A percentile compares a stretch with the other conserved stretches of the same genome.
phyloP scores from a whole-genome alignment of 257 asterid species.

The Prunella vulgaris region DNA sequence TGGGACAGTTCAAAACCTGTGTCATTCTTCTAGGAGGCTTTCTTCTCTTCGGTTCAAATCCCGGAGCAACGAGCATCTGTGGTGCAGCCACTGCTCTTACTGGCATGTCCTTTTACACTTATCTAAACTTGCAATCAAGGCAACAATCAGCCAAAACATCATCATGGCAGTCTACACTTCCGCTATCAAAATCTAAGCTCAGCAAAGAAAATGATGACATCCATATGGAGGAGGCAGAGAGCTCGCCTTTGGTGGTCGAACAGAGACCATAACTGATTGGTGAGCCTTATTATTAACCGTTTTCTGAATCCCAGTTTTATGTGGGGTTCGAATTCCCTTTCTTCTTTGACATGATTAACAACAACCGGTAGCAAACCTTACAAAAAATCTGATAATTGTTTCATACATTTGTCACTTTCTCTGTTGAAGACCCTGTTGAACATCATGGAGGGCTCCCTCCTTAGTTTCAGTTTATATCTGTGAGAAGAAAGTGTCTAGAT shows the following conservation, averaged over 20 bases:
- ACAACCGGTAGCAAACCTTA: neutral
- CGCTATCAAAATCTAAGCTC: conserved; percentile 69
- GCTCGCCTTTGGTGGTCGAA: conserved; percentile 32
- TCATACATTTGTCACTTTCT: neutral
- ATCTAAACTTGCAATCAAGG: conserved; percentile 64
- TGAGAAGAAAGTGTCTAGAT: neutral
- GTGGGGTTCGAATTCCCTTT: neutral
- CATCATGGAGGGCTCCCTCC: neutral
- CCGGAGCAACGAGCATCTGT: conserved; percentile 68
- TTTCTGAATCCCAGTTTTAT: neutral
- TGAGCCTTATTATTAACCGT: conserved; percentile 12
- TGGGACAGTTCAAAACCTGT: conserved; percentile 96
- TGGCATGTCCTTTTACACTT: conserved; percentile 87
- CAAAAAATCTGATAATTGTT: neutral
- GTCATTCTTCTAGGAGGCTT: conserved; percentile 90
- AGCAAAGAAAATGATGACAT: conserved; percentile 62
- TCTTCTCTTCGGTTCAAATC: conserved; percentile 81
- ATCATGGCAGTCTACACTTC: conserved; percentile 48
- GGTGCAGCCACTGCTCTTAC: conserved; percentile 79
- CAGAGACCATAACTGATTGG: conserved; percentile 12
- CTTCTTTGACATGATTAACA: conserved; percentile 2
- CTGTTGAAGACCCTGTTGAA: neutral
- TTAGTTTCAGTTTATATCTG: neutral
- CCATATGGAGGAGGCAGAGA: conserved; percentile 46
- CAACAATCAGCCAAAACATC: conserved; percentile 45